These are phyloP conservation scores for Aspergillus bridgeri DNA, from an alignment of 495 filamentous ascomycete genomes.

Conservation along the genomic window DNA sequence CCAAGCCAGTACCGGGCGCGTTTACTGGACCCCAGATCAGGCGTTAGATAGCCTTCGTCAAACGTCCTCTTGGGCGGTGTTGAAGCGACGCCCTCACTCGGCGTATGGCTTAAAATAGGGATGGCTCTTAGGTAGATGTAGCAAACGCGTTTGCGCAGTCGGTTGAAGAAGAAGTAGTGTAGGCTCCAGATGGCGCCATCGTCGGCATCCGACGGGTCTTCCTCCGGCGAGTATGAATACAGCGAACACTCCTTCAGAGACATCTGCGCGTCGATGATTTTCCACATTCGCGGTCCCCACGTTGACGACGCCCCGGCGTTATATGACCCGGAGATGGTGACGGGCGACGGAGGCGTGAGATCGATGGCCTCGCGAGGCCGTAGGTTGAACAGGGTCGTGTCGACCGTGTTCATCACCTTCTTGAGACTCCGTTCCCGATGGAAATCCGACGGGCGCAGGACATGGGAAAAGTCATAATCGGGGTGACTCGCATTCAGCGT, in stretches of 20 bases:
- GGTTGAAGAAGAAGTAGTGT: constrained; percentile 98
- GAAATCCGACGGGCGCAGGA: constrained; percentile 85
- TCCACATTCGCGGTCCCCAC: constrained; percentile 89
- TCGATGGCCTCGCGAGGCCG: constrained; percentile 56
- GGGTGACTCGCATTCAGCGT: constrained; percentile 96
- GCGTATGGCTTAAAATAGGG: constrained; percentile 72
- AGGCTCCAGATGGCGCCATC: constrained; percentile 90
- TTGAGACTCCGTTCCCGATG: constrained; percentile 70
- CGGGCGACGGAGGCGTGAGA: constrained; percentile 44
- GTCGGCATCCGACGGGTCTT: constrained; percentile 85
- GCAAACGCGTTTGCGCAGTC: constrained; percentile 84
- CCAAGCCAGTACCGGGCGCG: constrained; percentile 82
- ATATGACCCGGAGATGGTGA: constrained; percentile 43
- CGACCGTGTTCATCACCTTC: constrained; percentile 76
- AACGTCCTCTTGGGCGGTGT: constrained; percentile 46
- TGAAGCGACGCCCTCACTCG: constrained; percentile 35
- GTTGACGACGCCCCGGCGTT: constrained; percentile 36
- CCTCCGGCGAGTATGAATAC: constrained; percentile 79
- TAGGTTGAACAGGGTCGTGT: constrained; percentile 80
- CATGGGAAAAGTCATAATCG: constrained; percentile 95
- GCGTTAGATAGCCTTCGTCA: constrained; percentile 48
- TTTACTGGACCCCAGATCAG: constrained; percentile 62
- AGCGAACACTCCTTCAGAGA: constrained; percentile 74
- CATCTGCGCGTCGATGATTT: constrained; percentile 89
- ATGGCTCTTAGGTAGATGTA: constrained; percentile 88